Evolutionary conservation across 495 filamentous ascomycete species (phyloP), one percentile per base, ranked within the genome.

Genomic region (Parmelia sp.): DNA sequence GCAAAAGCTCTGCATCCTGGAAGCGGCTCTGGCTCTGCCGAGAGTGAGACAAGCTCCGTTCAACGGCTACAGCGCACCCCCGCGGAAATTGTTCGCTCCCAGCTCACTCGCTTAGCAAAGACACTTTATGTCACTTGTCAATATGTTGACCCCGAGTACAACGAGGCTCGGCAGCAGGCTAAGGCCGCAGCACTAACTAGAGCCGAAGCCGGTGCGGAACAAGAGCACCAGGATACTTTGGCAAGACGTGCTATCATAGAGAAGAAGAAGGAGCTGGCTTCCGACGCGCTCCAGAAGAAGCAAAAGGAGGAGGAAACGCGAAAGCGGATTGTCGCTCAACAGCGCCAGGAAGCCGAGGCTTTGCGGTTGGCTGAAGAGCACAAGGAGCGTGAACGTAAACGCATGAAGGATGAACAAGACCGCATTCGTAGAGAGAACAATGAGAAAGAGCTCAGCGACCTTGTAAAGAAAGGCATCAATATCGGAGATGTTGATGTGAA

Each of bases 21-120:
- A 58, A 91, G 91, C 62, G 84, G 80, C 60, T 85, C 90, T 61
- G 93, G 94, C 47, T 97, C 92, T 44, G 91, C 94, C 56, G 95
- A 97, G 78, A 84, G 76, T 71, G 93, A 96, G 67, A 80, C 83
- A 45, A 86, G 88, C 73, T 87, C 91, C 51, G 90, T 97, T 25
- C 94, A 98, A 76, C 88, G 93, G 63, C 85, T 98, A 62, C 94
- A 98, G 79, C 93, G 91, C 78, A 98, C 94, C 3, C 94, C 94
- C 39, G 93, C 94, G 14, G 95, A 98, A 77, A 98, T 98, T 74
- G 92, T 97, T 66, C 90, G 94, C 66, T 89, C 93, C 47, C 94
- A 97, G 78, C 84, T 98, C 56, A 89, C 88, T 66, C 91, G 94
- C 58, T 82, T 98, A 40, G 88, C 94, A 42, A 96, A 92, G 78